Conservation (phyloP, 257 asterid genomes). For the Thymus mandschuricus region DNA sequence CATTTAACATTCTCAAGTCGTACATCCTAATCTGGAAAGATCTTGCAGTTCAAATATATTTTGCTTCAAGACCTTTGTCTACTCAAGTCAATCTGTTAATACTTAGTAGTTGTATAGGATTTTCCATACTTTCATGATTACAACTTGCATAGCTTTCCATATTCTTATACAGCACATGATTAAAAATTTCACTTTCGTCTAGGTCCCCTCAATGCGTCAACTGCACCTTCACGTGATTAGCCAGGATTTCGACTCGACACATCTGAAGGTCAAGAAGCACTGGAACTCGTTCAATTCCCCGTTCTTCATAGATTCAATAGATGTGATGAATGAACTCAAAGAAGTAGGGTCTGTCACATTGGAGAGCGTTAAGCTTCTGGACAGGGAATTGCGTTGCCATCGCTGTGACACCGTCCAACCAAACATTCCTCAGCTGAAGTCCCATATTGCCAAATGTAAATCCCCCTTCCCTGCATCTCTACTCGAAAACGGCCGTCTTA, state of each 20-base stretch:
- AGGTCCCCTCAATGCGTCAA: conserved; percentile 93
- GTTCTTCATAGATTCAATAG: conserved; percentile 80
- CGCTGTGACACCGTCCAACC: conserved; percentile 91
- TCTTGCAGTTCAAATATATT: background rate
- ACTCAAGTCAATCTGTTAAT: background rate
- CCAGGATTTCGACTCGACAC: conserved; percentile 81
- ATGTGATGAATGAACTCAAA: conserved; percentile 70
- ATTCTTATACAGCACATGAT: background rate
- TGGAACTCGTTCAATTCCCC: conserved; percentile 90
- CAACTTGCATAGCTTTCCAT: background rate
- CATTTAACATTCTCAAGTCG: too few species aligned
- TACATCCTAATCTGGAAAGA: background rate
- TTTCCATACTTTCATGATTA: background rate
- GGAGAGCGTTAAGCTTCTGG: conserved; percentile 42
- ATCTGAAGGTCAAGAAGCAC: conserved; percentile 85
- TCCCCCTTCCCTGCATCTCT: conserved; percentile 64
- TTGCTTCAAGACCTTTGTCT: background rate
- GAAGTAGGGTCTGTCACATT: conserved; percentile 45
- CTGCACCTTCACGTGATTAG: conserved; percentile 93
- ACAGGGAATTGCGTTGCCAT: conserved; percentile 79
- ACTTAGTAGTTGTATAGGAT: background rate
- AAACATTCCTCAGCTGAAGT: conserved; percentile 74
- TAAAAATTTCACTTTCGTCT: conserved; percentile 24
- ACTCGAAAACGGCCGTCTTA: conserved; percentile 57
- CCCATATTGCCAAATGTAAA: conserved; percentile 67